Conservation (phyloP, 2,329 filamentous ascomycete species). For the Pestalotiopsis sp. region DNA sequence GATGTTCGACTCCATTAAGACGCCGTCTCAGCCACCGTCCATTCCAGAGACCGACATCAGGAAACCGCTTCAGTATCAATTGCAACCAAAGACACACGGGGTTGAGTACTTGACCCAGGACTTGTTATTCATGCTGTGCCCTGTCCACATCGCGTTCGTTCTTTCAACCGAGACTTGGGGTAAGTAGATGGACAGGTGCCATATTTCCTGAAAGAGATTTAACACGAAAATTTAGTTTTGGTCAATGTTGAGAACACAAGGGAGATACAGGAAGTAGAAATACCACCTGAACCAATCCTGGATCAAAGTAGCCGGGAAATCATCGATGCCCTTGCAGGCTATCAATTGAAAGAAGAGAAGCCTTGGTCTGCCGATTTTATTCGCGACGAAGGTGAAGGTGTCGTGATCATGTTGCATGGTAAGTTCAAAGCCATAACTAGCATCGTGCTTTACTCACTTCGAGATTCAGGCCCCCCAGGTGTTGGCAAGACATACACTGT, state of each 20-base stretch:
- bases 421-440: neutral
- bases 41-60: too few relatives aligned
- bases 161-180: neutral
- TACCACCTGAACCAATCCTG: neutral
- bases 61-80: neutral
- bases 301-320: neutral
- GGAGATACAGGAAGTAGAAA: neutral
- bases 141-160: neutral
- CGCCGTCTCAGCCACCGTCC: too few relatives aligned
- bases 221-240: too few relatives aligned
- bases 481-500: neutral
- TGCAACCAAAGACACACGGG: neutral
- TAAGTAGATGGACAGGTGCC: neutral
- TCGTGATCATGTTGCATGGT: neutral
- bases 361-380: neutral
- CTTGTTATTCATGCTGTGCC: neutral
- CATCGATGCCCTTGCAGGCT: neutral
- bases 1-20: too few relatives aligned
- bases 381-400: neutral
- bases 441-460: neutral
- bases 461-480: too few relatives aligned
- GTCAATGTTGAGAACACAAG: neutral
- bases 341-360: neutral
- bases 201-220: too few relatives aligned
- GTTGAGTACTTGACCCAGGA: neutral